Evolutionary conservation across 202 grass and related monocot genomes (phyloP), one percentile per base, ranked within the genome.

Genomic region (Setaria viridis): DNA sequence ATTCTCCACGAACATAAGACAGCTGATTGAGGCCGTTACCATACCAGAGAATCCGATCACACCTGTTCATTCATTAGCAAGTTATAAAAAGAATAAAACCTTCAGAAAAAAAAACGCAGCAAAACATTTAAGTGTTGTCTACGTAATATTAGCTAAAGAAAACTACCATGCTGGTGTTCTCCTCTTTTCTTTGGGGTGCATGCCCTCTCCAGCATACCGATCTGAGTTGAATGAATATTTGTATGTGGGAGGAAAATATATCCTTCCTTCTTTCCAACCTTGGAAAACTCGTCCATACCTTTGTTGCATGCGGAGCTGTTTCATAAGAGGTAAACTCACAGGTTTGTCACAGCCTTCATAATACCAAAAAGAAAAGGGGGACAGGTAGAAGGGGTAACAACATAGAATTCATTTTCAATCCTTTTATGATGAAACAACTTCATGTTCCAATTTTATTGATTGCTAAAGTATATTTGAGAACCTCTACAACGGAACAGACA

Each of bases 171-270:
- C 94, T 54, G 94, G 94, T 15, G 94, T 97, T 81, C 92, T 85
- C 79, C 92, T 81, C 67, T 97, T 97, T 62, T 92, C 95, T 88
- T 97, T 97, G 29, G 84, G 80, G 72, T 87, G 85, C 80, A 91
- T 83, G 35, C 90, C 95, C 75, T 93, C 92, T 39, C 95, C 95
- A 3, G 95, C 88, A 39, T 94, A 97, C 17, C 95, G 88, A 77
- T 97, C 95, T 43, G 95, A 97, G 80, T 97, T 97, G 78, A 91
- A 94, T 9, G 92, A 97, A 83, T 94, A 97, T 89, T 97, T 97
- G 59, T 97, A 97, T 25, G 95, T 97, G 34, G 95, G 95, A 66
- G 95, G 94, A 77, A 97, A 97, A 87, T 92, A 97, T 58, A 97
- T 97, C 33, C 92, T 94, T 58, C 94, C 94, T 94, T 97, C 95